Base-by-base conservation (phyloP, 768 basidiomycete species). In the Lyophyllum shimeji region DNA sequence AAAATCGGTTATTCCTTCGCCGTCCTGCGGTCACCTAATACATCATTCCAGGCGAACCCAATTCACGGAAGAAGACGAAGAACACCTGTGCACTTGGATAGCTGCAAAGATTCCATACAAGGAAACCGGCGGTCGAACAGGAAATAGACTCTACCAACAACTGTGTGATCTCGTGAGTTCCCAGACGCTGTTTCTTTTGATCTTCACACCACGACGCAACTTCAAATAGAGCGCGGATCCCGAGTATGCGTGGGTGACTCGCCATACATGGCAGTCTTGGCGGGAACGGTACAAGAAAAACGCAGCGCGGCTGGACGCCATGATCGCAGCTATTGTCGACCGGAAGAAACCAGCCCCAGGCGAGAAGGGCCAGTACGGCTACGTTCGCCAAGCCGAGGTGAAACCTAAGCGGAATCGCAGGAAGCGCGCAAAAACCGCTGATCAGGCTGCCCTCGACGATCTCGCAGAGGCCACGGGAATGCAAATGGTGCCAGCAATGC, bases 211-310 rank as follows among this genome's bases (percentile, higher is more conserved):
- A 45, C 46, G 33, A 13, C 39, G 42, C 31, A 18, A 53, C 23
- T 13, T 40, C 17, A 17, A 33, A 8, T 60, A 91, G 89, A 76
- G 74, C 46, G 70, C 71, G 48, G 86, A 90, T 58, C 85, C 89
- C 1, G 88, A 89, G 59, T 91, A 83, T 63, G 75, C 80, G 0
- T 93, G 90, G 90, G 91, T 91, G 18, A 78, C 75, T 23, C 84
- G 90, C 15, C 90, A 93, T 66, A 91, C 90, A 1, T 93, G 90
- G 90, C 89, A 92, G 60, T 93, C 90, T 15, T 93, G 90, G 90
- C 82, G 91, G 24, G 90, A 93, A 65, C 79, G 91, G 25, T 93
- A 93, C 74, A 92, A 93, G 75, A 93, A 93, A 70, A 87, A 93
- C 57, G 74, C 88, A 0, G 65, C 72, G 7, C 83, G 89, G 9